phyloP scores from a whole-genome alignment of 2,329 filamentous ascomycete genomes.

The Arthrobotrys sinensis region DNA sequence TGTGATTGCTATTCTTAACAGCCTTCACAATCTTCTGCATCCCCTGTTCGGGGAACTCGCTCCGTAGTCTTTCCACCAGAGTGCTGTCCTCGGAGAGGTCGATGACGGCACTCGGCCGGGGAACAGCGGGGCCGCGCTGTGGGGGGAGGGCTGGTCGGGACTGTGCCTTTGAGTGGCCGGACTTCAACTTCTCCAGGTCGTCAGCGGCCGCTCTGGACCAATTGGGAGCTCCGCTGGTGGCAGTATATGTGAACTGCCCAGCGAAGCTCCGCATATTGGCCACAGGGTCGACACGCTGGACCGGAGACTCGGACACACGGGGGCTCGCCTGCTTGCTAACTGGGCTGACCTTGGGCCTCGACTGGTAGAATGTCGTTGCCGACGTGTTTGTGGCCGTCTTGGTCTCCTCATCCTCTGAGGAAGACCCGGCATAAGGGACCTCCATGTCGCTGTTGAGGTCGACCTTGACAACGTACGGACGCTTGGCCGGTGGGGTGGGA shows the following conservation, averaged over 20 bases:
- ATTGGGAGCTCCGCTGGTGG: conserved; percentile 31
- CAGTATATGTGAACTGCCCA: conserved; percentile 48
- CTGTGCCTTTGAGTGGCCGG: conserved; percentile 32
- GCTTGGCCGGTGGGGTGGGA: conserved; percentile 32
- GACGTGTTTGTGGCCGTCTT: conserved; percentile 37
- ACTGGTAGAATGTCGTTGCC: conserved; percentile 57
- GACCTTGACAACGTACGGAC: conserved; percentile 45
- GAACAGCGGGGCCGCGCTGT: conserved; percentile 28
- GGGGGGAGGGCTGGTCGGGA: conserved; percentile 8
- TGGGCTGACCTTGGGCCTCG: conserved; percentile 43
- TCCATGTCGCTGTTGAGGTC: conserved; percentile 48
- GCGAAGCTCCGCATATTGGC: conserved; percentile 55
- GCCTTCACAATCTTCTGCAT: conserved; percentile 51
- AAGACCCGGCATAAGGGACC: conserved; percentile 34
- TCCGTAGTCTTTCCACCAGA: conserved; percentile 31
- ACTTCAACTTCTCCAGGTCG: conserved; percentile 37
- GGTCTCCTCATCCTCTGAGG: conserved; percentile 44
- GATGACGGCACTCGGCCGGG: conserved; percentile 40
- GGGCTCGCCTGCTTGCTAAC: conserved; percentile 17
- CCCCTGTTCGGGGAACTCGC: conserved; percentile 40
- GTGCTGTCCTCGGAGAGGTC: conserved; percentile 44
- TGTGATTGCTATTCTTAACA: conserved; percentile 53
- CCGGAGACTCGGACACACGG: conserved; percentile 48
- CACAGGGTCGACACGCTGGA: conserved; percentile 35
- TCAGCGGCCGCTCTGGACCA: conserved; percentile 42